Evolutionary conservation across 2,329 filamentous ascomycete genomes (phyloP).

Genomic region (Exophiala xenobiotica): DNA sequence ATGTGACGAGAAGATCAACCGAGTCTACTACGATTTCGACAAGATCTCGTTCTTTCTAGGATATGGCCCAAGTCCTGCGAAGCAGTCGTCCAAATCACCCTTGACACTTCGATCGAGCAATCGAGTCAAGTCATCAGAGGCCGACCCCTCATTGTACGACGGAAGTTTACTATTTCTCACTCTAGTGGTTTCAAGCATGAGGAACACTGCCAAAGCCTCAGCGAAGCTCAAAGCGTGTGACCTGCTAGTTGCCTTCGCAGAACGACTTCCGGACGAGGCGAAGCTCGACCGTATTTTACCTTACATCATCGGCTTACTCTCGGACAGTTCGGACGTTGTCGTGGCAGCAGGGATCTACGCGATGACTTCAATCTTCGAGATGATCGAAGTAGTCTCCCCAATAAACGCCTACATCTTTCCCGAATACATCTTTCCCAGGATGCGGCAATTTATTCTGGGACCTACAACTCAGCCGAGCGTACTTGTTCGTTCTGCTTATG

Average conservation of each 20-base stretch:
- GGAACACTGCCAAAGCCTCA: conserved; percentile 85
- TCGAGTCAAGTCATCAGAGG: conserved; percentile 56
- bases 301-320: conserved; percentile 79
- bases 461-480: conserved; percentile 59
- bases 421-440: conserved; percentile 62
- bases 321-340: conserved; percentile 79
- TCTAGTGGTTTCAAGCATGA: conserved; percentile 80
- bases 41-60: conserved; percentile 95
- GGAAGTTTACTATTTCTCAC: conserved; percentile 91
- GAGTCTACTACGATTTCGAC: conserved; percentile 91
- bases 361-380: conserved; percentile 81
- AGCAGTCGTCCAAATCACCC: conserved; percentile 34
- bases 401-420: conserved; percentile 68
- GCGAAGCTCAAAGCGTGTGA: conserved; percentile 88
- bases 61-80: conserved; percentile 38
- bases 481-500: conserved; percentile 84
- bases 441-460: conserved; percentile 58
- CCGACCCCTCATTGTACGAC: conserved; percentile 69
- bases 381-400: conserved; percentile 83
- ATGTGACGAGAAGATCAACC: conserved; percentile 89
- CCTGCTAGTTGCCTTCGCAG: conserved; percentile 84
- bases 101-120: conserved; percentile 57
- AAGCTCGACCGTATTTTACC: conserved; percentile 92
- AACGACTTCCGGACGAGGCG: conserved; percentile 88
- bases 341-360: conserved; percentile 81